Base-by-base conservation (phyloP, 768 basidiomycete genomes). In the Tricholoma flavovirens region DNA sequence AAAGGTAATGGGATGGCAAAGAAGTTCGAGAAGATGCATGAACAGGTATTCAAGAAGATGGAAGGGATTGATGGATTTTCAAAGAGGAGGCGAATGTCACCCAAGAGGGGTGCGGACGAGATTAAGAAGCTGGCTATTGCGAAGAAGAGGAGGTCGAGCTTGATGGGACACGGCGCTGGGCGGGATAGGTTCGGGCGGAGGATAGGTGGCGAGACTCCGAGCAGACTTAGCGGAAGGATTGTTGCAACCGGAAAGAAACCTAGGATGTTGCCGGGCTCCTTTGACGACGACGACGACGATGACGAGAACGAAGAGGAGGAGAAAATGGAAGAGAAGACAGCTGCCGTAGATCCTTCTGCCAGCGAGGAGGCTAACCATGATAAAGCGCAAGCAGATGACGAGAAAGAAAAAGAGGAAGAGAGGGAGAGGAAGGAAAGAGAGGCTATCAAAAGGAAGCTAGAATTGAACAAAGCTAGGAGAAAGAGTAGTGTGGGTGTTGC, bases 41-140 rank as follows among this genome's bases (percentile, higher is more conserved):
- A 84, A 54, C 75, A 78, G 33, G 79, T 81, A 55, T 91, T 91
- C 65, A 70, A 71, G 54, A 86, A 82, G 76, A 92, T 92, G 90
- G 87, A 88, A 60, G 84, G 86, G 6, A 90, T 91, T 63, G 78
- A 75, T 62, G 69, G 68, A 46, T 53, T 76, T 35, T 64, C 74
- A 33, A 72, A 65, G 62, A 69, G 71, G 51, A 68, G 67, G 49
- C 68, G 66, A 45, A 60, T 60, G 50, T 54, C 52, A 30, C 62
- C 61, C 19, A 58, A 52, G 56, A 63, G 56, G 55, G 60, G 57
- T 56, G 51, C 50, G 42, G 57, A 32, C 11, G 49, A 53, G 10
- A 59, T 56, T 7, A 67, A 62, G 17, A 60, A 57, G 15, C 51
- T 64, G 15, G 62, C 68, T 12, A 58, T 68, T 19, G 71, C 71